phyloP scores from a whole-genome alignment of 352 stramenopile species.

The Blastocystis sp. region DNA sequence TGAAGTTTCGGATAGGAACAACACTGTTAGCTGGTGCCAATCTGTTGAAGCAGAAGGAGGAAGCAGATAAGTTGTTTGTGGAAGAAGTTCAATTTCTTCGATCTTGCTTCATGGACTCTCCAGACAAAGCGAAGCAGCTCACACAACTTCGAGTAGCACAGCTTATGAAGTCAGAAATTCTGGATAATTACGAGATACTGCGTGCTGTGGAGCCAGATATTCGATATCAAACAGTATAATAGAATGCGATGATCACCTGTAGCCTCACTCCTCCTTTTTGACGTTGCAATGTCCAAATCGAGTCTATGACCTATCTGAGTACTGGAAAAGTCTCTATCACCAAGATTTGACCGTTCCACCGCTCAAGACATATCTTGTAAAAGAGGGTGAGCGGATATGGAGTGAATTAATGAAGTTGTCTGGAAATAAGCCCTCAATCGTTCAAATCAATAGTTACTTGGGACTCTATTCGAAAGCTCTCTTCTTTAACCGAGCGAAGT shows the following conservation, averaged over 20 bases:
- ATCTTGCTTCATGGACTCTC: neutral
- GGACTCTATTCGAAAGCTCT: neutral
- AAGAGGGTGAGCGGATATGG: neutral
- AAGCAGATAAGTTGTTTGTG: neutral
- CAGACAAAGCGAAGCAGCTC: neutral
- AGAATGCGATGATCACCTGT: no score
- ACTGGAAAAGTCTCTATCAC: neutral
- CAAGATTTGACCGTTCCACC: neutral
- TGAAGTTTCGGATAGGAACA: neutral
- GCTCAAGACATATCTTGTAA: neutral
- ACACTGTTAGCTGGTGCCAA: neutral
- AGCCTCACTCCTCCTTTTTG: neutral
- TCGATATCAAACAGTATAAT: neutral
- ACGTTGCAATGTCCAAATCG: neutral
- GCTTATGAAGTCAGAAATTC: neutral
- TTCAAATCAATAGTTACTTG: neutral
- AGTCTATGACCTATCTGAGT: neutral
- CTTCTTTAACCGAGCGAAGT: neutral
- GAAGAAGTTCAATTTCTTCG: neutral
- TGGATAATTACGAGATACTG: neutral
- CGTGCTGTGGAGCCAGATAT: neutral
- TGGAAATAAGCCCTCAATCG: neutral
- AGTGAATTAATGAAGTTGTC: neutral
- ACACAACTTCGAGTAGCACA: neutral
- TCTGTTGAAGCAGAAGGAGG: constrained; percentile 1